phyloP scores from a whole-genome alignment of 192 early-diverging fungal genomes.

The Phycomyces nitens region DNA sequence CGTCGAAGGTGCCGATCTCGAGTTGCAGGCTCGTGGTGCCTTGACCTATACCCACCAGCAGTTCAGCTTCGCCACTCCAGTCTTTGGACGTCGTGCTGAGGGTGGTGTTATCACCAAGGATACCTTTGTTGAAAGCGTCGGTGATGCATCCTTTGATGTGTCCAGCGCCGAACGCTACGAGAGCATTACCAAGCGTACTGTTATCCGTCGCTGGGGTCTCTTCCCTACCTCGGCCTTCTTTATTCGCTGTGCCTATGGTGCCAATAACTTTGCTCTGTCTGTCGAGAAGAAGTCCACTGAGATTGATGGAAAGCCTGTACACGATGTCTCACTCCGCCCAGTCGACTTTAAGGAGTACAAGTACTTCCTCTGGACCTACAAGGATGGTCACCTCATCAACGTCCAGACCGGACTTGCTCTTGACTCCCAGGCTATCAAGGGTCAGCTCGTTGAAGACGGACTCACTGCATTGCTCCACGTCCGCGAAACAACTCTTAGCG shows the following conservation, averaged over 20 bases:
- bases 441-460: conserved; percentile 14
- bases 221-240: conserved; percentile 25
- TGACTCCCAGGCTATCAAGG: conserved; percentile 2
- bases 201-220: conserved; percentile 22
- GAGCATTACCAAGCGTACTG: background rate
- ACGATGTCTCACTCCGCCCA: conserved; percentile 6
- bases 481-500: conserved; percentile 5
- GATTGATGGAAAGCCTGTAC: background rate
- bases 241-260: conserved; percentile 10
- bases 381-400: conserved; percentile 22
- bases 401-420: conserved; percentile 17
- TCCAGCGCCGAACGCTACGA: conserved; percentile 1
- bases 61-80: conserved; percentile 15
- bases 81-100: conserved; percentile 9
- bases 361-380: conserved; percentile 19
- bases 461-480: conserved; percentile 10
- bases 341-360: conserved; percentile 16
- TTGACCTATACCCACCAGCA: background rate
- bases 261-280: conserved; percentile 14
- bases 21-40: conserved; percentile 1
- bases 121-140: conserved; percentile 3
- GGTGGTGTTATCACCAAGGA: conserved; percentile 2
- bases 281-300: conserved; percentile 4
- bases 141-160: background rate
- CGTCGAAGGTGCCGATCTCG: conserved; percentile 7